Evolutionary conservation across 2,329 filamentous ascomycete species (phyloP).

Genomic region (Arthrobotrys pseudoclavata): DNA sequence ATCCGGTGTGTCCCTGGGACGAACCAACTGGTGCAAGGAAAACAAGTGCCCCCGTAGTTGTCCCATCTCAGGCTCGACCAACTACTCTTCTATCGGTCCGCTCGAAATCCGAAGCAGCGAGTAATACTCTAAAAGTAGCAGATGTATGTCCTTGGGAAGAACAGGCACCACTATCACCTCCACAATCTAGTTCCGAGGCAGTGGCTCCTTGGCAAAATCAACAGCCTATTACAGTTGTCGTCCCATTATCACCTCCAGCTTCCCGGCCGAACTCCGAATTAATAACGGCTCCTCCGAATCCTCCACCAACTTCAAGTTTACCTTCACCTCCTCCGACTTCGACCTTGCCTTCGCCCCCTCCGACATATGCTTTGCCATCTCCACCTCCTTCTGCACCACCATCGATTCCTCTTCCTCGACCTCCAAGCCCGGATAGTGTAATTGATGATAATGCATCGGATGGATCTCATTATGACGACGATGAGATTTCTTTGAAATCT

Average conservation of each 20-base stretch:
- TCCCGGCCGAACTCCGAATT: constrained; percentile 50
- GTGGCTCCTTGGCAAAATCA: constrained; percentile 21
- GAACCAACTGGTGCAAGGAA: constrained; percentile 8
- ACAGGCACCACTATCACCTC: constrained; percentile 18
- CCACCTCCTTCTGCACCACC: constrained; percentile 44
- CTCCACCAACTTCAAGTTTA: constrained; percentile 6
- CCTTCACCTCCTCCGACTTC: constrained; percentile 25
- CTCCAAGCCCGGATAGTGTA: constrained; percentile 31
- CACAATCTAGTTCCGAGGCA: constrained; percentile 20
- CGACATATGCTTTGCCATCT: constrained; percentile 28
- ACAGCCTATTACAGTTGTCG: constrained; percentile 10
- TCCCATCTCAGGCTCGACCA: neutral
- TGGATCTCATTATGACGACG: constrained; percentile 40
- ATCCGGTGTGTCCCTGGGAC: constrained; percentile 28
- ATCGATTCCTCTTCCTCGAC: constrained; percentile 39
- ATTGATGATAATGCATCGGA: constrained; percentile 29
- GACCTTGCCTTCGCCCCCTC: constrained; percentile 29
- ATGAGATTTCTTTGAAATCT: constrained; percentile 22
- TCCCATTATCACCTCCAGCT: constrained; percentile 45
- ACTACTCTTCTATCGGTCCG: constrained; percentile 5
- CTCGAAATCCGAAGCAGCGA: constrained; percentile 10
- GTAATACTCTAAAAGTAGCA: constrained; percentile 23
- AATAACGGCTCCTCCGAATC: constrained; percentile 30
- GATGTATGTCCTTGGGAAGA: constrained; percentile 23
- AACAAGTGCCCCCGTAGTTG: constrained; percentile 26